Conservation (phyloP, 495 filamentous ascomycete species). For the Aspergillus bridgeri region DNA sequence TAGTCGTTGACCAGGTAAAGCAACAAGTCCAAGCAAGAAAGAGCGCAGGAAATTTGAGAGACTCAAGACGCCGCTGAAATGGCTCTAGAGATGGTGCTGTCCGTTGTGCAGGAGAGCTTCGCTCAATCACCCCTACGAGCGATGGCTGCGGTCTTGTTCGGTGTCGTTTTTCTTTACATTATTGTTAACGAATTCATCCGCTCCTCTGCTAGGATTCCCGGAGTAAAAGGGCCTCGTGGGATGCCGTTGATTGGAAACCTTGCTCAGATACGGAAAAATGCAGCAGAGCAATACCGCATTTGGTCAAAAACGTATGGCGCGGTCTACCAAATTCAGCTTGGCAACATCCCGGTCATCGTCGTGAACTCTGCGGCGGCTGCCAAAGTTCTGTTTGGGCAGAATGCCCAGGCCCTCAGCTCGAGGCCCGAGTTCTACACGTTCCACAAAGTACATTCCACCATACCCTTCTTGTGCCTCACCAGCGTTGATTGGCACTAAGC, state of each 20-base stretch:
- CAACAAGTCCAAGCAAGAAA: not conserved
- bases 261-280: slow-evolving; percentile 55
- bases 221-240: slow-evolving; percentile 53
- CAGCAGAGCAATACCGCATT: slow-evolving; percentile 56
- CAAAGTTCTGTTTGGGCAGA: slow-evolving; percentile 55
- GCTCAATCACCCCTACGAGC: slow-evolving; percentile 28
- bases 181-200: slow-evolving; percentile 53
- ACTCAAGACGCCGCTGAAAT: slow-evolving; percentile 16
- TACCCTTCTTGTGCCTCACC: not conserved
- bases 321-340: slow-evolving; percentile 64
- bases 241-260: slow-evolving; percentile 62
- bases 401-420: slow-evolving; percentile 57
- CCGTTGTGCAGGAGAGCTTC: slow-evolving; percentile 20
- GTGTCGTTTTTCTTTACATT: slow-evolving; percentile 43
- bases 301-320: slow-evolving; percentile 56
- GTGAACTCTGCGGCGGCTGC: slow-evolving; percentile 57
- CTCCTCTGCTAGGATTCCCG: slow-evolving; percentile 43
- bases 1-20: not conserved
- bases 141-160: slow-evolving; percentile 21
- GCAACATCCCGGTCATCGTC: slow-evolving; percentile 58
- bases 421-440: slow-evolving; percentile 63
- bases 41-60: not conserved
- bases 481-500: not conserved
- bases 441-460: slow-evolving; percentile 50
- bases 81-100: slow-evolving; percentile 29